A percentile compares a stretch with the other conserved stretches of the same genome.
phyloP scores from a whole-genome alignment of 2,329 filamentous ascomycete species.

The Clarireedia monteithiana region DNA sequence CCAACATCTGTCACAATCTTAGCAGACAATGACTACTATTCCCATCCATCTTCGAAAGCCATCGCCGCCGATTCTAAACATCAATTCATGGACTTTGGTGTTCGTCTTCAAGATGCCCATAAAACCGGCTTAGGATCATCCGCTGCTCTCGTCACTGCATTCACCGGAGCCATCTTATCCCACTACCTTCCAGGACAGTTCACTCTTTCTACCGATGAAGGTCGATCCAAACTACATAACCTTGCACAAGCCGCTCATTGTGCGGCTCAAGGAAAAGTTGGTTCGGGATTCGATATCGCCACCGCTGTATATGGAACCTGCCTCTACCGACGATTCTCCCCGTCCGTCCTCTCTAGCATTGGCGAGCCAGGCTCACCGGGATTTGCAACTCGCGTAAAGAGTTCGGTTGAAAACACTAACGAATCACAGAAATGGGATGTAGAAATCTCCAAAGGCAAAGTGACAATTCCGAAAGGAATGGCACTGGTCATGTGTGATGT shows the following conservation, averaged over 20 bases:
- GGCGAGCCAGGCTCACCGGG: constrained; percentile 57
- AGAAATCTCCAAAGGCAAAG: constrained; percentile 60
- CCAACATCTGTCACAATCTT: constrained; percentile 76
- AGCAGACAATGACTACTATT: constrained; percentile 96
- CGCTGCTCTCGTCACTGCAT: constrained; percentile 82
- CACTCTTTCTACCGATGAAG: constrained; percentile 45
- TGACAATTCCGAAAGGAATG: constrained; percentile 65
- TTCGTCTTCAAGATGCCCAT: constrained; percentile 70
- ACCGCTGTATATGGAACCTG: constrained; percentile 89
- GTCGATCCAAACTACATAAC: constrained; percentile 69
- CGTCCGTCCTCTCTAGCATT: constrained; percentile 58
- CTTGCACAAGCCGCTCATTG: constrained; percentile 91
- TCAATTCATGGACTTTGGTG: constrained; percentile 67
- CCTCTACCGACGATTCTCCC: constrained; percentile 87
- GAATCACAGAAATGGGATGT: constrained; percentile 62
- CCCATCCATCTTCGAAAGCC: constrained; percentile 44
- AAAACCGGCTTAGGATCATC: constrained; percentile 96
- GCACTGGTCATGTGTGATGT: constrained; percentile 92
- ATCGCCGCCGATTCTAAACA: constrained; percentile 35
- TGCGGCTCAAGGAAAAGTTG: constrained; percentile 92
- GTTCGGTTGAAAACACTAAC: constrained; percentile 55
- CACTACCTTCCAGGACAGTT: constrained; percentile 62
- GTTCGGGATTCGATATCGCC: constrained; percentile 91
- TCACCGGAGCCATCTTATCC: constrained; percentile 69
- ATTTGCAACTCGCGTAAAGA: constrained; percentile 59